A percentile compares a stretch with the other conserved stretches of the same genome.
Conservation (phyloP, 169 alveolate genomes). For the Perkinsus olseni region DNA sequence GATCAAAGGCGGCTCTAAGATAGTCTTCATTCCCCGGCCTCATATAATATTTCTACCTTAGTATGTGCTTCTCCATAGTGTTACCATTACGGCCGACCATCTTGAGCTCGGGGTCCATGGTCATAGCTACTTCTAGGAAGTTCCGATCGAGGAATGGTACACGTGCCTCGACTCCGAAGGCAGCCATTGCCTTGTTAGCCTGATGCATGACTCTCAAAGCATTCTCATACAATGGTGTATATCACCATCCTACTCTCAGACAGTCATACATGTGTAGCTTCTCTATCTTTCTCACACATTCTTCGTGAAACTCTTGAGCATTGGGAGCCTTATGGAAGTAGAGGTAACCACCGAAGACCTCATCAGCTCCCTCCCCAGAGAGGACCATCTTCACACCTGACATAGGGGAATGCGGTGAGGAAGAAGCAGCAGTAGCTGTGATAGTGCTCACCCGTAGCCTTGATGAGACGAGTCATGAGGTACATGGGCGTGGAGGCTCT, state of each 20-base stretch:
- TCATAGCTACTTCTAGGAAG: constrained; percentile 50
- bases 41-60: not conserved
- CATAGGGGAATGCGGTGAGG: not conserved
- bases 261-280: constrained; percentile 59
- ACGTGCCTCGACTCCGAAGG: constrained; percentile 75
- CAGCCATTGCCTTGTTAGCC: constrained; percentile 68
- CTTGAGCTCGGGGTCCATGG: constrained; percentile 45
- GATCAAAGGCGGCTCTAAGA: constrained; percentile 40
- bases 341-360: constrained; percentile 70
- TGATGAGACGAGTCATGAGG: constrained; percentile 44
- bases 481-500: constrained; percentile 76
- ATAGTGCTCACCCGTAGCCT: constrained; percentile 9
- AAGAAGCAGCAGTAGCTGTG: not conserved
- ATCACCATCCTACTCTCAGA: constrained; percentile 24
- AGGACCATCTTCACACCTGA: constrained; percentile 62
- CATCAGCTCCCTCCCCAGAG: constrained; percentile 78
- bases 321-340: constrained; percentile 71
- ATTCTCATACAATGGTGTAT: not conserved
- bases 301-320: constrained; percentile 57
- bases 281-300: constrained; percentile 50
- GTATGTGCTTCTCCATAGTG: constrained; percentile 35
- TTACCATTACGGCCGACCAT: constrained; percentile 17
- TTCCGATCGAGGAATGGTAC: constrained; percentile 63
- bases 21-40: not conserved
- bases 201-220: no score